Conservation (phyloP, 164 flowering plant genomes). For the Magnolia officinalis region DNA sequence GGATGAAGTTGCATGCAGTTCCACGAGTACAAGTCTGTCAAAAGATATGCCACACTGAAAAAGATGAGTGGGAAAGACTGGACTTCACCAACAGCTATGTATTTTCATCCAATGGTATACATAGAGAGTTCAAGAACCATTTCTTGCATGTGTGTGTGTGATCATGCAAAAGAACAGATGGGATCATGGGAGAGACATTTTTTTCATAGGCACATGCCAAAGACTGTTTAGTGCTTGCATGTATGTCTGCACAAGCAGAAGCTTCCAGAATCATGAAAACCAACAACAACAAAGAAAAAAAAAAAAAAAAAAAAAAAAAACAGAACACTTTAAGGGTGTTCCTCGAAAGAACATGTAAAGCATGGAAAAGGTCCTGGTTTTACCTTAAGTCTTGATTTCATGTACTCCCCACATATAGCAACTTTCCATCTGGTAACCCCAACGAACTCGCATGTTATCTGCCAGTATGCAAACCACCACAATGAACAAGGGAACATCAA, state of each 20-base stretch:
- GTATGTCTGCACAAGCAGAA: not conserved
- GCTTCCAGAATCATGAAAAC: no score
- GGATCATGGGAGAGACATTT: not conserved
- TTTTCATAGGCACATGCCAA: not conserved
- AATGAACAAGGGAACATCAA: not conserved
- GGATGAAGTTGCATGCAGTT: constrained; percentile 86
- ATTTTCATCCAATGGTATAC: no score
- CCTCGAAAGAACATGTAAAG: not conserved
- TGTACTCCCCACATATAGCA: constrained; percentile 96
- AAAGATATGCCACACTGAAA: constrained; percentile 2
- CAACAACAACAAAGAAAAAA: not conserved
- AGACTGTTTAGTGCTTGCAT: not conserved
- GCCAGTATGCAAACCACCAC: constrained; percentile 11
- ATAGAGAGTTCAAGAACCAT: no score
- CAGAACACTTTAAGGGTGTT: not conserved
- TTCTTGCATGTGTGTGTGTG: no score
- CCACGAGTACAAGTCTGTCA: constrained; percentile 86
- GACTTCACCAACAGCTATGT: not conserved
- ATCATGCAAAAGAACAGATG: no score
- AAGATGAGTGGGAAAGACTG: not conserved
- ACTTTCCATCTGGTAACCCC: constrained; percentile 84
- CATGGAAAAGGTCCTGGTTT: not conserved
- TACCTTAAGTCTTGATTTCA: constrained; percentile 84
- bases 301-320: not conserved
- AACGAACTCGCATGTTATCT: constrained; percentile 83